phyloP scores from a whole-genome alignment of 176 grass and related monocot species.

The Zoysia pacifica region DNA sequence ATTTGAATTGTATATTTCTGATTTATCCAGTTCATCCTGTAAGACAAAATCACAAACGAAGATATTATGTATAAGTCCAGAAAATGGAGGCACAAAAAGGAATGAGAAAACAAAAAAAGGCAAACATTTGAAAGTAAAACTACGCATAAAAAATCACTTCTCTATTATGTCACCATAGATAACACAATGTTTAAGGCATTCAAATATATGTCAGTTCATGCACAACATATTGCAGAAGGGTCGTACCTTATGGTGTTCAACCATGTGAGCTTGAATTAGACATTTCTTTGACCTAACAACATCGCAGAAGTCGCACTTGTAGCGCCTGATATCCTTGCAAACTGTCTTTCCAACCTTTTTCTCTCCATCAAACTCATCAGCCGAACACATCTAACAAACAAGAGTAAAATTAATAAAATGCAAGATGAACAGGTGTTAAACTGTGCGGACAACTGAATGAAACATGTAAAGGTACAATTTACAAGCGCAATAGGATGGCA shows the following conservation, averaged over 20 bases:
- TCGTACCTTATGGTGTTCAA: slow-evolving; percentile 49
- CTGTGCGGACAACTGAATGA: slow-evolving; percentile 1
- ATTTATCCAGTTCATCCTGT: slow-evolving; percentile 51
- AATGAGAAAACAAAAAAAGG: neutral
- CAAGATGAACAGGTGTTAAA: neutral
- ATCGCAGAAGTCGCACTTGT: slow-evolving; percentile 62
- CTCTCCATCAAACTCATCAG: slow-evolving; percentile 17
- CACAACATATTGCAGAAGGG: neutral
- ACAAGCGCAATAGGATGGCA: neutral
- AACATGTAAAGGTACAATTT: neutral
- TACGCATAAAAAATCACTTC: neutral
- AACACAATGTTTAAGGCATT: neutral
- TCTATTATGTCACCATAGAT: neutral
- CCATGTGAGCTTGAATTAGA: slow-evolving; percentile 65
- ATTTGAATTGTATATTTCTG: slow-evolving; percentile 39
- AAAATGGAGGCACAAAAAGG: neutral
- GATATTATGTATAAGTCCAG: too few species aligned
- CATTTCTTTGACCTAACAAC: slow-evolving; percentile 62
- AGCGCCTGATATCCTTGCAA: slow-evolving; percentile 53
- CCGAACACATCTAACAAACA: slow-evolving; percentile 50
- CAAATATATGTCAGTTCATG: neutral
- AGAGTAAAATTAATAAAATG: neutral
- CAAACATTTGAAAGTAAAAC: neutral
- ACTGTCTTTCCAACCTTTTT: neutral
- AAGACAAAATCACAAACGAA: neutral